phyloP scores from a whole-genome alignment of 768 basidiomycete species.

The Suillus fuscotomentosus region DNA sequence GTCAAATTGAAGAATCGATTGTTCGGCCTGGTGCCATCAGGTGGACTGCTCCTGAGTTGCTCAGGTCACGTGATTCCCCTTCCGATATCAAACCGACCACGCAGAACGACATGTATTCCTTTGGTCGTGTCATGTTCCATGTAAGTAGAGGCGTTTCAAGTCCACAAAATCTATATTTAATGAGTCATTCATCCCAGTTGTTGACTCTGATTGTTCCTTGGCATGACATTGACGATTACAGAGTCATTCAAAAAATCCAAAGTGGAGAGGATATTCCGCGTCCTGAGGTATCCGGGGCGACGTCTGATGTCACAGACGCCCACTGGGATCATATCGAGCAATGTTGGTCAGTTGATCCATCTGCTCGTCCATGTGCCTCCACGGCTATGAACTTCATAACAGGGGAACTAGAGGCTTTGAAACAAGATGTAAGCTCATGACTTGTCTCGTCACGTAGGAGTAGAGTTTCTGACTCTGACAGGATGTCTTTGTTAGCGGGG shows the following conservation, averaged over 20 bases:
- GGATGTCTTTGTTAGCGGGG: not conserved
- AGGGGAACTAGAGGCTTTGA: not conserved
- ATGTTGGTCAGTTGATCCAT: not conserved
- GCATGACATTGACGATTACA: not conserved
- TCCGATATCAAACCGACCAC: slow-evolving; percentile 5
- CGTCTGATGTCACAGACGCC: not conserved
- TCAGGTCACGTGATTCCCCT: slow-evolving; percentile 25
- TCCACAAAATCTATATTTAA: no score
- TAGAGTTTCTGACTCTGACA: not conserved
- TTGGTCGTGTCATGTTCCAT: slow-evolving; percentile 25
- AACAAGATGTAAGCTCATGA: not conserved
- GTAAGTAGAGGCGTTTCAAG: not conserved
- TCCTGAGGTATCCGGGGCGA: not conserved
- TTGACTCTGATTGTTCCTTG: not conserved
- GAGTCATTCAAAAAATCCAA: not conserved
- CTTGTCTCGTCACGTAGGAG: not conserved
- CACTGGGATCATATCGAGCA: not conserved
- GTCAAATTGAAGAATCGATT: slow-evolving; percentile 23
- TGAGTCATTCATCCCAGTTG: not conserved
- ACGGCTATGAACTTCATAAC: not conserved
- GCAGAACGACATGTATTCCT: slow-evolving; percentile 41
- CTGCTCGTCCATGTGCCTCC: not conserved
- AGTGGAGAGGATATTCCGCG: not conserved
- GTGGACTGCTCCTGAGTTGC: slow-evolving; percentile 38
- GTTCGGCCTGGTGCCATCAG: slow-evolving; percentile 38